Evolutionary conservation across 2,329 filamentous ascomycete genomes (phyloP), one percentile per base, ranked within the genome.

Genomic region (Ploettnerulaceae sp.): DNA sequence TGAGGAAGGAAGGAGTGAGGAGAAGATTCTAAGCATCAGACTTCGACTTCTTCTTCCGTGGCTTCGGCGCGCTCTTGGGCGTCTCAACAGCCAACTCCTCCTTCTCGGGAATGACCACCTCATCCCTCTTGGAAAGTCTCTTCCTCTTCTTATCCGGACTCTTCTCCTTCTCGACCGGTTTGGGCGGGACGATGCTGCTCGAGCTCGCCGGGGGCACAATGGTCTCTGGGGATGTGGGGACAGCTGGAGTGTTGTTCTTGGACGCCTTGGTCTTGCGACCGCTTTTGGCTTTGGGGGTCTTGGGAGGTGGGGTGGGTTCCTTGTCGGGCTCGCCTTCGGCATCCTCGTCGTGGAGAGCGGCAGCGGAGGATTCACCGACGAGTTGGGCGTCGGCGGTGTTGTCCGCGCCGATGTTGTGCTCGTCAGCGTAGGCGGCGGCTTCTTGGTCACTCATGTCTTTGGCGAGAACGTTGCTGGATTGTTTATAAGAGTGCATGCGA

Each of bases 71-170:
- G n/a, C 51, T 53, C 52, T 59, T 60, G 1, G 56, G 57, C 8
- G 58, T 57, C 47, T 61, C 58, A 14, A 51, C 42, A n/a, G 51
- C 47, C 6, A 47, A 15, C 62, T 81, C 77, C 61, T 79, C 76
- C 55, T 67, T 66, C 47, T 73, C 67, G 35, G 17, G 45, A 36
- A 15, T 42, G 26, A 18, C 48, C 7, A 44, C 36, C 37, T 59
- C 56, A 12, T 53, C 54, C 40, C 56, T 73, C 71, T 81, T 81
- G 4, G 75, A 77, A 7, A 70, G 68, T 49, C 79, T 69, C 66
- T 81, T 75, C 57, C 78, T 72, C 76, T 82, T 83, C 72, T 79
- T 79, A 54, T 78, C 78, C 22, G 78, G 77, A 63, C 74, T 79
- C 31, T 56, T 55, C 41, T 61, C 57, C 40, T 57, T 57, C 48